Conservation (phyloP, 169 alveolate genomes). For the Perkinsus olseni region DNA sequence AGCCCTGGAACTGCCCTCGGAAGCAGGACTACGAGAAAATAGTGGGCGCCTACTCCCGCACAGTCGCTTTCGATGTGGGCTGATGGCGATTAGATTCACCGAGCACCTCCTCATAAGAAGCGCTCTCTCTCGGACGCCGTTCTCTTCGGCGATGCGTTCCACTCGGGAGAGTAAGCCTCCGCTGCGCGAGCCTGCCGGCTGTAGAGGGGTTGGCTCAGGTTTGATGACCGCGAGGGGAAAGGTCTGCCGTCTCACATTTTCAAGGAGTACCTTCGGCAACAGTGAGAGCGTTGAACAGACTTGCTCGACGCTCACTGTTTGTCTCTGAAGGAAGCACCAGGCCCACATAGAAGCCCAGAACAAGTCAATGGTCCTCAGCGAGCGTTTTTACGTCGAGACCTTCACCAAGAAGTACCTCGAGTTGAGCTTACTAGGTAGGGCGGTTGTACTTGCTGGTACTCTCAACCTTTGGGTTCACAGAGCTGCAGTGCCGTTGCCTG, state of each 20-base stretch:
- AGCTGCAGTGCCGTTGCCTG: neutral
- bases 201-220: neutral
- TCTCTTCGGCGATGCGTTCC: neutral
- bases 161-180: neutral
- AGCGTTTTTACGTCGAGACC: neutral
- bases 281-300: neutral
- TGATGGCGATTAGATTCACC: neutral
- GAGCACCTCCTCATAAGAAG: neutral
- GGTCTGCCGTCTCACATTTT: neutral
- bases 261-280: neutral
- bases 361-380: neutral
- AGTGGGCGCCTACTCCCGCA: neutral
- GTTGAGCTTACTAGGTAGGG: neutral
- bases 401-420: neutral
- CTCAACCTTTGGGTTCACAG: neutral
- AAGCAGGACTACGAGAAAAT: neutral
- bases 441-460: neutral
- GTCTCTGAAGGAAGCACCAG: neutral
- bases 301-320: neutral
- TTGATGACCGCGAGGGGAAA: neutral
- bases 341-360: neutral
- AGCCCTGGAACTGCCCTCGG: neutral
- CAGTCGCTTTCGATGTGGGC: neutral
- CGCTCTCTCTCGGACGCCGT: neutral
- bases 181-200: neutral